Evolutionary conservation across 2,329 filamentous ascomycete genomes (phyloP).

Genomic region (Verticillium albo-atrum): DNA sequence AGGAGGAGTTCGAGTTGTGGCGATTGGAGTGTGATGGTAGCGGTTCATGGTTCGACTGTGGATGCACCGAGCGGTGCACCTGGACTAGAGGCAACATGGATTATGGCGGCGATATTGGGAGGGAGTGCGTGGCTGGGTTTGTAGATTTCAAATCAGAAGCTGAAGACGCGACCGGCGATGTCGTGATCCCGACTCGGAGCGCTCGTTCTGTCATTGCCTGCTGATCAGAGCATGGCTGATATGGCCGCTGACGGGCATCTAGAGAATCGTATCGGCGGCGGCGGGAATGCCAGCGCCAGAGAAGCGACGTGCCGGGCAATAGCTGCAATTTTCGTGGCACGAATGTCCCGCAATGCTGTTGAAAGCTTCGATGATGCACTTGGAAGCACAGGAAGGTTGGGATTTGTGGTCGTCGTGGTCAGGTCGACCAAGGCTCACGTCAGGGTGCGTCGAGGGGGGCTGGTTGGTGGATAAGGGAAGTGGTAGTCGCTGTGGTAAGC

Average conservation of each 20-base stretch:
- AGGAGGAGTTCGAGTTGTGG: constrained; percentile 16
- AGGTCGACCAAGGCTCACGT: too few relatives aligned
- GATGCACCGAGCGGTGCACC: constrained; percentile 46
- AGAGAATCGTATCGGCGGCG: constrained; percentile 18
- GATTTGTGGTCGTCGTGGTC: too few relatives aligned
- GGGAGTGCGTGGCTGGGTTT: neutral
- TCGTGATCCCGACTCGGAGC: neutral
- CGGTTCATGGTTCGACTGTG: constrained; percentile 33
- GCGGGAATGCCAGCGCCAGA: constrained; percentile 10
- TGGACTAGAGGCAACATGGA: constrained; percentile 48
- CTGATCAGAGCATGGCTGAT: constrained; percentile 37
- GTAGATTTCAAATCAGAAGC: constrained; percentile 4
- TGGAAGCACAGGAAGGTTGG: too few relatives aligned
- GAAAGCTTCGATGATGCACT: too few relatives aligned
- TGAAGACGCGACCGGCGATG: neutral
- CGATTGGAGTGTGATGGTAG: constrained; percentile 15
- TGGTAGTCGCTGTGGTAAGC: too few relatives aligned
- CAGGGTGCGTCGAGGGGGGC: too few relatives aligned
- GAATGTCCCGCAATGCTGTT: too few relatives aligned
- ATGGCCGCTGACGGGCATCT: constrained; percentile 33
- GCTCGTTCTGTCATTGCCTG: constrained; percentile 34
- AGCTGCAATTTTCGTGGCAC: neutral
- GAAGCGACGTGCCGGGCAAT: constrained; percentile 4
- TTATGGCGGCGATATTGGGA: neutral
- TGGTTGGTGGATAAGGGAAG: too few relatives aligned